Conservation (phyloP, 345 rosid species). For the Gossypium mustelinum region DNA sequence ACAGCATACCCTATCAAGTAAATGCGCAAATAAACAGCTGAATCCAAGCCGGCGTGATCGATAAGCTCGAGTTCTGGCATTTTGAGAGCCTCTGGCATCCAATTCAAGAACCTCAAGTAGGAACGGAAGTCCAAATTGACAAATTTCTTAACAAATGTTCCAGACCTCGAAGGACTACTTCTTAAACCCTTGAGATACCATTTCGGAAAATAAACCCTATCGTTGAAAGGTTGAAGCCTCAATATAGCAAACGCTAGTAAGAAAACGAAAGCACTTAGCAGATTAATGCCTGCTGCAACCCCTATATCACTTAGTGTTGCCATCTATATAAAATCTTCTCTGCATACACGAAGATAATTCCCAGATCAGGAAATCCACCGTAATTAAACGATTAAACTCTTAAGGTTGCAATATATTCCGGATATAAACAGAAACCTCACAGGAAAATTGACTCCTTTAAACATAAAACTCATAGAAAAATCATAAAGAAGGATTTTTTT, state of each 20-base stretch:
- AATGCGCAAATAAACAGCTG: slow-evolving; percentile 84
- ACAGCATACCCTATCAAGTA: slow-evolving; percentile 76
- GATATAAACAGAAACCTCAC: background rate
- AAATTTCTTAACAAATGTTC: slow-evolving; percentile 53
- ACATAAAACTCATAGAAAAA: background rate
- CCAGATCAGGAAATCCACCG: background rate
- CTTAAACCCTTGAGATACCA: slow-evolving; percentile 90
- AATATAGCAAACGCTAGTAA: slow-evolving; percentile 70
- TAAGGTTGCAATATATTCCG: background rate
- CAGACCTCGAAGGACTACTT: slow-evolving; percentile 55
- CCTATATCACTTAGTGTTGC: slow-evolving; percentile 85
- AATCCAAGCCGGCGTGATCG: slow-evolving; percentile 97
- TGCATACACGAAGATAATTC: slow-evolving; percentile 4
- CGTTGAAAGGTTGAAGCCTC: slow-evolving; percentile 91
- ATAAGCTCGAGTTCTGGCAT: slow-evolving; percentile 97
- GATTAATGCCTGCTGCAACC: slow-evolving; percentile 72
- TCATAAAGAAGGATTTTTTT: background rate
- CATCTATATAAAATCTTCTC: slow-evolving; percentile 40
- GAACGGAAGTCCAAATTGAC: slow-evolving; percentile 70
- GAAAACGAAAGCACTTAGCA: slow-evolving; percentile 68
- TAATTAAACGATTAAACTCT: background rate
- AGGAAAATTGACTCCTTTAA: background rate
- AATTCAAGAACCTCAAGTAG: slow-evolving; percentile 68
- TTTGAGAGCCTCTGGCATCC: slow-evolving; percentile 90
- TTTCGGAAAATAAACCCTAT: slow-evolving; percentile 91